These are phyloP conservation scores for Pelargonium cotyledonis DNA, from an alignment of 441 rosid species.

Conservation along the genomic window DNA sequence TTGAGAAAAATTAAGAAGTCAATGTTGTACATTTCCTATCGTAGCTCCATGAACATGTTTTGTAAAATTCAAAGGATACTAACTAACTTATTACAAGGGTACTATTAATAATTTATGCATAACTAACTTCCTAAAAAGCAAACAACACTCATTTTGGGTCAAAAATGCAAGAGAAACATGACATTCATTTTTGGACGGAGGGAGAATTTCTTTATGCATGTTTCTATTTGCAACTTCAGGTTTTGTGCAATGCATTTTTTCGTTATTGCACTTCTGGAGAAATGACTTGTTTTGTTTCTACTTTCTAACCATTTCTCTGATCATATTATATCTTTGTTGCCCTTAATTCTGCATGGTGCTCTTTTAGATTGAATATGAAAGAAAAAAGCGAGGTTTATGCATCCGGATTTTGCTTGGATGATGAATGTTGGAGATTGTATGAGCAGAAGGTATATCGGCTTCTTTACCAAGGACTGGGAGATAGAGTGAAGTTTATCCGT, in stretches of 20 bases:
- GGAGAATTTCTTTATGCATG: background rate
- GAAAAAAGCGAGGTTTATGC: conserved; percentile 40
- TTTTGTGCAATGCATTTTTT: conserved; percentile 11
- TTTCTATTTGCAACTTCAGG: background rate
- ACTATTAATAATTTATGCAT: too few relatives aligned
- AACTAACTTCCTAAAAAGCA: too few relatives aligned
- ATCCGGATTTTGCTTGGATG: conserved; percentile 76
- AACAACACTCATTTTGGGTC: too few relatives aligned
- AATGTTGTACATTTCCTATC: too few relatives aligned
- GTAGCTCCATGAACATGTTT: too few relatives aligned
- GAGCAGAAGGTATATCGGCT: conserved; percentile 67
- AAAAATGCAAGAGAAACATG: too few relatives aligned
- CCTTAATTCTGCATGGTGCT: conserved; percentile 14
- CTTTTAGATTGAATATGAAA: conserved; percentile 58
- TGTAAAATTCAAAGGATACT: too few relatives aligned
- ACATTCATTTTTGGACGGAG: too few relatives aligned
- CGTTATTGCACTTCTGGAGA: background rate
- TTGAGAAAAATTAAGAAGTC: too few relatives aligned
- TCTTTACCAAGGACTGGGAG: conserved; percentile 66
- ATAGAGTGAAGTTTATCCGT: conserved; percentile 68
- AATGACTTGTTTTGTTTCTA: background rate
- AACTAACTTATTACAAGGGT: too few relatives aligned
- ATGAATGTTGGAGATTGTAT: conserved; percentile 81
- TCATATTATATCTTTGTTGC: conserved; percentile 8
- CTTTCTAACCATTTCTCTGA: background rate